Conservation (phyloP, 2,329 filamentous ascomycete species). For the Xylariales sp. region DNA sequence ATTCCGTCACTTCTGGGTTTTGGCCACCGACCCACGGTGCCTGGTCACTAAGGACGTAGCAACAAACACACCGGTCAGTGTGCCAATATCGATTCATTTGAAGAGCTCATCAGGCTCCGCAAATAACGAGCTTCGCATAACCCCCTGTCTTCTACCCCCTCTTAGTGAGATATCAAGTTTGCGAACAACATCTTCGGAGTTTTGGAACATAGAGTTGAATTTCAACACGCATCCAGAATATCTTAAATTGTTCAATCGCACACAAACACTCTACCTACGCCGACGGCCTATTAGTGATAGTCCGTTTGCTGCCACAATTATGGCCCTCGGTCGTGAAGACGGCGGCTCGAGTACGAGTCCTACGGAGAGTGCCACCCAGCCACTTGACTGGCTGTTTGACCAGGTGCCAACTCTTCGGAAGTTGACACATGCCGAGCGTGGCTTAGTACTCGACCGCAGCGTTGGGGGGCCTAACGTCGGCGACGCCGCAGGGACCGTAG, state of each 20-base stretch:
- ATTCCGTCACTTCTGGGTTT: constrained; percentile 96
- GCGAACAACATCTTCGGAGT: constrained; percentile 69
- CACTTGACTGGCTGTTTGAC: constrained; percentile 81
- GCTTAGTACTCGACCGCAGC: constrained; percentile 67
- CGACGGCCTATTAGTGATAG: constrained; percentile 75
- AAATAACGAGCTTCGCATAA: constrained; percentile 57
- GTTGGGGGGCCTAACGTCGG: constrained; percentile 61
- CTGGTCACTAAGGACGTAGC: constrained; percentile 88
- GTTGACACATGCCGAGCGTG: constrained; percentile 74
- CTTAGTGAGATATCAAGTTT: constrained; percentile 71
- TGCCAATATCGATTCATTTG: constrained; percentile 76
- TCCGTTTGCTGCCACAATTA: constrained; percentile 78
- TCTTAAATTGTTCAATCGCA: constrained; percentile 71
- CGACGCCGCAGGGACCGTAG: constrained; percentile 56
- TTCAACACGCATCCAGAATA: constrained; percentile 74
- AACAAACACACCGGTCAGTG: constrained; percentile 80
- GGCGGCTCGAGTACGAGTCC: constrained; percentile 53
- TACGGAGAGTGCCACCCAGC: constrained; percentile 49
- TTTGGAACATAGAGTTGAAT: constrained; percentile 85
- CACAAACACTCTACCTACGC: constrained; percentile 80
- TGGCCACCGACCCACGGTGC: constrained; percentile 90
- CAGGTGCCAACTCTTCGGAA: constrained; percentile 63
- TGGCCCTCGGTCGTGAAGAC: constrained; percentile 69
- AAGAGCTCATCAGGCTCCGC: constrained; percentile 48
- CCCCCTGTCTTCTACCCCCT: constrained; percentile 72